Percentiles rank a stretch among this genome's conserved stretches.
These are phyloP conservation scores for Penicillium psychrosexuale DNA, from an alignment of 2,329 filamentous ascomycete species.

Conservation along the genomic window DNA sequence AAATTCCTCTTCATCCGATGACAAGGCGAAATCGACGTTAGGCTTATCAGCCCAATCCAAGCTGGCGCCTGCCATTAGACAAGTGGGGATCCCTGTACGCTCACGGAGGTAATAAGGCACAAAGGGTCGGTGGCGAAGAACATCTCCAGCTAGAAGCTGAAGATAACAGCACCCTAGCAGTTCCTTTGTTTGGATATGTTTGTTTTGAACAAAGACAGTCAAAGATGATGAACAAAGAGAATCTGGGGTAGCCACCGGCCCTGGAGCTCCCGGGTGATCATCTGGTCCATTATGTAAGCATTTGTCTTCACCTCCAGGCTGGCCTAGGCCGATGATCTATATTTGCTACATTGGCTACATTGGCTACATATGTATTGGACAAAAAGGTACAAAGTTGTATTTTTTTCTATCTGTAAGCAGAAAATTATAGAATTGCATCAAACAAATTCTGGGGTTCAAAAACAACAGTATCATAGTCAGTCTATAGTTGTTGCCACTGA, in stretches of 20 bases:
- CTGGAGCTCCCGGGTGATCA: background rate
- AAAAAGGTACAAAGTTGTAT: background rate
- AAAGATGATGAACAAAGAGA: background rate
- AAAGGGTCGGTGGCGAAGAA: background rate
- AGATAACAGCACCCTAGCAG: background rate
- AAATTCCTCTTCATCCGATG: slow-evolving; percentile 32
- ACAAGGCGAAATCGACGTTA: slow-evolving; percentile 22
- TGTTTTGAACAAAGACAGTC: background rate
- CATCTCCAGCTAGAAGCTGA: slow-evolving; percentile 5
- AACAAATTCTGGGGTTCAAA: background rate
- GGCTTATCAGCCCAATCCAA: slow-evolving; percentile 24
- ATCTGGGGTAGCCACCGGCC: slow-evolving; percentile 5
- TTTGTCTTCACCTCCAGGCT: background rate
- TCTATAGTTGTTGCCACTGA: background rate
- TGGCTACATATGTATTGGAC: too few species aligned
- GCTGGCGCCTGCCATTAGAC: slow-evolving; percentile 27
- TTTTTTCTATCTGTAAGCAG: background rate
- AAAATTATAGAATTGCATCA: background rate
- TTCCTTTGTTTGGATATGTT: background rate
- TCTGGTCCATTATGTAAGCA: background rate
- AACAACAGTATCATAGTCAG: background rate
- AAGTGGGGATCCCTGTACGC: background rate
- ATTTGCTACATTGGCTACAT: too few species aligned
- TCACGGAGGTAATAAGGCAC: background rate
- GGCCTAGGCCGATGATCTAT: too few species aligned